Conservation (phyloP, 1,284 basidiomycete species). For the Agaricales sp. region DNA sequence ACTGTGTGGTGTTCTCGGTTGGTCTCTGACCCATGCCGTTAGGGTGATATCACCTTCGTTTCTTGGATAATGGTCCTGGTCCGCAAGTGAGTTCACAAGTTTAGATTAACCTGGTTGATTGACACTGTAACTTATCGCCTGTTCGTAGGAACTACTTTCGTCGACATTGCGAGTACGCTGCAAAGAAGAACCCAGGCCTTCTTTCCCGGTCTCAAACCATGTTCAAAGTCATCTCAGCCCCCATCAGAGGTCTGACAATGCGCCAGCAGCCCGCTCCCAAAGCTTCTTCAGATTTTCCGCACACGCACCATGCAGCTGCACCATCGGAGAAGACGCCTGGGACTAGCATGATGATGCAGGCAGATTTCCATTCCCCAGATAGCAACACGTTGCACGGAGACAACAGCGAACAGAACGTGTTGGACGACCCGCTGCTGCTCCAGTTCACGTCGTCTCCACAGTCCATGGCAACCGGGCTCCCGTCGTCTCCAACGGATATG, state of each 20-base stretch:
- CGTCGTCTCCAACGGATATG: not conserved
- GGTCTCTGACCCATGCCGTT: not conserved
- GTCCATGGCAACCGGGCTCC: conserved; percentile 5
- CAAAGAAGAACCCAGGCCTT: conserved; percentile 8
- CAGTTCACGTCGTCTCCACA: conserved; percentile 28
- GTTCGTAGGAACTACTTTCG: conserved; percentile 34
- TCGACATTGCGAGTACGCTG: conserved; percentile 31
- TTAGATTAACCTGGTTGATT: not conserved
- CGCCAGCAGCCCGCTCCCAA: not conserved
- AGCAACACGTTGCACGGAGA: not conserved
- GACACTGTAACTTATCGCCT: too few species aligned
- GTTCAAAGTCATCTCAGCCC: conserved; percentile 16
- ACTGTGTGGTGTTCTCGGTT: not conserved
- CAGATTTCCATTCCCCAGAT: not conserved
- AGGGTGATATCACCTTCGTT: conserved; percentile 33
- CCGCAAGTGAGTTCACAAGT: conserved; percentile 25
- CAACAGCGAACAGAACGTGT: conserved; percentile 11
- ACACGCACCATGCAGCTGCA: not conserved
- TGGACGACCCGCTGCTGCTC: conserved; percentile 18
- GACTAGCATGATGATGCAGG: not conserved
- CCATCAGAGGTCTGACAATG: conserved; percentile 23
- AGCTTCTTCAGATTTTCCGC: too few species aligned
- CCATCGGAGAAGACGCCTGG: not conserved
- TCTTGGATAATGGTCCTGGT: conserved; percentile 50
- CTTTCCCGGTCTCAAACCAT: conserved; percentile 2